Percentiles rank a stretch among this genome's conserved stretches.
Conservation (phyloP, 148 eudicot species). For the Agrostemma githago region DNA sequence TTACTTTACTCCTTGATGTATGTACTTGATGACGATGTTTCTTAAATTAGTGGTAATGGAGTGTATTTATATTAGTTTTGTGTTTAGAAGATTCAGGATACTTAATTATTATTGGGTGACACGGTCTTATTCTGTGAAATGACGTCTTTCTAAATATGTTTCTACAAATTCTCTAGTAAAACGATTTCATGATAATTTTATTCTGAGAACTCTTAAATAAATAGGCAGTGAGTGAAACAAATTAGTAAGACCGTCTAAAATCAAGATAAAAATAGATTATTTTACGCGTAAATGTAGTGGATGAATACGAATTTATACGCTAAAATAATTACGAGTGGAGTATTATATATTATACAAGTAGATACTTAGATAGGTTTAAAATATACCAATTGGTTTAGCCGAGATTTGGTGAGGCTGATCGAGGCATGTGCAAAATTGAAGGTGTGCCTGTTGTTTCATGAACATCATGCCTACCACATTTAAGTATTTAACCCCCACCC, state of each 20-base stretch:
- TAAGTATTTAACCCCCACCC: background rate
- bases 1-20: background rate
- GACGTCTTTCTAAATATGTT: too few relatives aligned
- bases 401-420: background rate
- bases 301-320: background rate
- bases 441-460: background rate
- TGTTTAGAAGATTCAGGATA: background rate
- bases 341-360: too few relatives aligned
- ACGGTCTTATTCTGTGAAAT: too few relatives aligned
- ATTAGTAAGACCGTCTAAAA: too few relatives aligned
- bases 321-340: background rate
- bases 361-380: background rate
- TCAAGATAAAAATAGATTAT: too few relatives aligned
- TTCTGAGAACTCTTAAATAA: too few relatives aligned
- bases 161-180: too few relatives aligned
- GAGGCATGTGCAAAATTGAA: constrained; percentile 2
- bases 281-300: background rate
- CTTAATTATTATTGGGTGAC: too few relatives aligned
- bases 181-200: too few relatives aligned
- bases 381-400: background rate
- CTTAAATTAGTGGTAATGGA: background rate
- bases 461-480: constrained; percentile 3
- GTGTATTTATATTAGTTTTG: background rate
- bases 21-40: background rate
- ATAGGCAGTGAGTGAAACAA: too few relatives aligned